phyloP scores from a whole-genome alignment of 495 filamentous ascomycete species.

The Xylaria cubensis region DNA sequence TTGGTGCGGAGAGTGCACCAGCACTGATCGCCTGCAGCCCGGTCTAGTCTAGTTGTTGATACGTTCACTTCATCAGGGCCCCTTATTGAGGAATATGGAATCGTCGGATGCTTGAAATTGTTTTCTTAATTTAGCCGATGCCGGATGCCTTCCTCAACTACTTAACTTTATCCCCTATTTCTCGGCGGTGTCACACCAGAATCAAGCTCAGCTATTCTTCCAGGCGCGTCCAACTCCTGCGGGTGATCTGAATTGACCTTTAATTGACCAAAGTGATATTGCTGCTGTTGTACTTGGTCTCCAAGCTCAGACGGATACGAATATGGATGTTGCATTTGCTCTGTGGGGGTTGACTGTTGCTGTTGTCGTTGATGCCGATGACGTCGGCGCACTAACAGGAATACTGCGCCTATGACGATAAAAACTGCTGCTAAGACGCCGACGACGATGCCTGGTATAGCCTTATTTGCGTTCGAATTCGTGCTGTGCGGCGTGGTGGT shows the following conservation, averaged over 20 bases:
- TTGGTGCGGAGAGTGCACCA: neutral
- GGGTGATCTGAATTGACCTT: neutral
- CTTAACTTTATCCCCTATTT: neutral
- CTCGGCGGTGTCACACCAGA: neutral
- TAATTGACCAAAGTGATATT: neutral
- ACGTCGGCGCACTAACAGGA: neutral
- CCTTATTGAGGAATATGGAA: neutral
- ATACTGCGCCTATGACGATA: neutral
- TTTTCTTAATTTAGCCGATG: slow-evolving; percentile 1
- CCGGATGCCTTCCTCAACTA: neutral
- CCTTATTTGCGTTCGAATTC: neutral
- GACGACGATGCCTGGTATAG: neutral
- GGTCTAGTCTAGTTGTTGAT: neutral
- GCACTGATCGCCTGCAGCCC: neutral
- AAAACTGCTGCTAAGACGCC: neutral
- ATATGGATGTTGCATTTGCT: neutral
- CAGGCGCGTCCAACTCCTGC: neutral
- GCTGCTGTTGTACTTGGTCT: neutral
- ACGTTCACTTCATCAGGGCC: neutral
- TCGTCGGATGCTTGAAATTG: neutral
- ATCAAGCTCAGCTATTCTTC: neutral
- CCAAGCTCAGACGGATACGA: neutral
- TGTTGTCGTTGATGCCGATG: neutral
- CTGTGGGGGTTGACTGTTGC: neutral
- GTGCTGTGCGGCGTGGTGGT: neutral